Conservation (phyloP, 2,329 filamentous ascomycete species). For the Exophiala sideris region DNA sequence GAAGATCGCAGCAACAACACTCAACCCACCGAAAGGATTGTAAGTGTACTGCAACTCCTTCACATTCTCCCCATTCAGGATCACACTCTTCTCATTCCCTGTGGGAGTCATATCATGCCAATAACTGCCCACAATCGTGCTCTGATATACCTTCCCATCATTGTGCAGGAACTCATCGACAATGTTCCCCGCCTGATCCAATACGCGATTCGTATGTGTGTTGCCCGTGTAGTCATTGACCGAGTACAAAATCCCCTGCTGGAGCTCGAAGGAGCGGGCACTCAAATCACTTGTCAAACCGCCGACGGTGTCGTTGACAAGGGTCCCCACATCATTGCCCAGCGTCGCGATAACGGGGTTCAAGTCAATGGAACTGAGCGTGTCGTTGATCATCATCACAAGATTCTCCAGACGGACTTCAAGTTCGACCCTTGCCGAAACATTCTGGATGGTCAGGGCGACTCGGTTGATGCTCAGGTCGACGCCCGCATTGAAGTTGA, state of each 20-base stretch:
- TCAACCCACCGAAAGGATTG: constrained; percentile 48
- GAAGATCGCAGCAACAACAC: constrained; percentile 49
- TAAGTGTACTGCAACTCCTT: constrained; percentile 55
- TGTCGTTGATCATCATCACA: constrained; percentile 57
- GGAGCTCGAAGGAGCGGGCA: constrained; percentile 37
- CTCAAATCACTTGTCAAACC: constrained; percentile 29
- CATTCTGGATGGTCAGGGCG: constrained; percentile 55
- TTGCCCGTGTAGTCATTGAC: constrained; percentile 59
- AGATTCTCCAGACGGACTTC: constrained; percentile 61
- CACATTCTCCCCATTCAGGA: constrained; percentile 45
- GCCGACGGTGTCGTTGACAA: constrained; percentile 45
- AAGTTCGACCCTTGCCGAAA: constrained; percentile 57
- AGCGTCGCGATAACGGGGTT: constrained; percentile 59
- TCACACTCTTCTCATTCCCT: constrained; percentile 50
- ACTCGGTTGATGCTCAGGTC: constrained; percentile 58
- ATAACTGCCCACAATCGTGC: constrained; percentile 50
- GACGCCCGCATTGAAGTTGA: constrained; percentile 61
- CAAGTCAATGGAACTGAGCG: constrained; percentile 57
- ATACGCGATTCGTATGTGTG: constrained; percentile 55
- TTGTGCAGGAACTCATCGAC: constrained; percentile 56
- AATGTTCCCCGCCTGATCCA: constrained; percentile 55
- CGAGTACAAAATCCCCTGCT: constrained; percentile 59
- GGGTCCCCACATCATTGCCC: constrained; percentile 47
- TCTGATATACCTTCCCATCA: constrained; percentile 45
- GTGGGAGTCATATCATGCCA: constrained; percentile 54